phyloP scores from a whole-genome alignment of 495 filamentous ascomycete genomes.

The Darksidea phi region DNA sequence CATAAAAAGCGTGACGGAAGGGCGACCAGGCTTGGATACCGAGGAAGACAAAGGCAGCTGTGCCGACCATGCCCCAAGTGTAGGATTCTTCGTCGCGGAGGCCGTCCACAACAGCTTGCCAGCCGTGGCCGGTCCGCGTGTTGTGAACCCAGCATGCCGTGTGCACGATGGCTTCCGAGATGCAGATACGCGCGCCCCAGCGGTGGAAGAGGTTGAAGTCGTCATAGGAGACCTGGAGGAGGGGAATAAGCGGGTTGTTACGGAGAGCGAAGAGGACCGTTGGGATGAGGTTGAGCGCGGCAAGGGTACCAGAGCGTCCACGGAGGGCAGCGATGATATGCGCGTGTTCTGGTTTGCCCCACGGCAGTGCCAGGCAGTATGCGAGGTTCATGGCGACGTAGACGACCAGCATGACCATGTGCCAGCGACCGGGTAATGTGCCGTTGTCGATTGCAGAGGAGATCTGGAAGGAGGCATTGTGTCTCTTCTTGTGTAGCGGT shows the following conservation, averaged over 20 bases:
- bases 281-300: slow-evolving; percentile 87
- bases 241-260: slow-evolving; percentile 85
- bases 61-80: slow-evolving; percentile 41
- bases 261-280: slow-evolving; percentile 83
- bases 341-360: slow-evolving; percentile 43
- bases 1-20: slow-evolving; percentile 58
- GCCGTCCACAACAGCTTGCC: slow-evolving; percentile 17
- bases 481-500: slow-evolving; percentile 76
- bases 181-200: slow-evolving; percentile 89
- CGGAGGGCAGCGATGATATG: slow-evolving; percentile 66
- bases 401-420: slow-evolving; percentile 67
- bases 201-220: slow-evolving; percentile 94
- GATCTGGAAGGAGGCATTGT: slow-evolving; percentile 86
- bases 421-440: slow-evolving; percentile 82
- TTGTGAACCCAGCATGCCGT: slow-evolving; percentile 66
- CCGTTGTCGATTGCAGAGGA: slow-evolving; percentile 83
- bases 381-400: slow-evolving; percentile 76
- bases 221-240: slow-evolving; percentile 88
- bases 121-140: slow-evolving; percentile 36
- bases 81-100: slow-evolving; percentile 35
- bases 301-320: slow-evolving; percentile 79
- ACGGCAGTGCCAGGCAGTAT: slow-evolving; percentile 76
- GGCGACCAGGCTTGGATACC: slow-evolving; percentile 53
- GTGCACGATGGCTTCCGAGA: slow-evolving; percentile 73
- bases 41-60: slow-evolving; percentile 51